Evolutionary conservation across 441 rosid species (phyloP).

Genomic region (Mallotus japonicus): DNA sequence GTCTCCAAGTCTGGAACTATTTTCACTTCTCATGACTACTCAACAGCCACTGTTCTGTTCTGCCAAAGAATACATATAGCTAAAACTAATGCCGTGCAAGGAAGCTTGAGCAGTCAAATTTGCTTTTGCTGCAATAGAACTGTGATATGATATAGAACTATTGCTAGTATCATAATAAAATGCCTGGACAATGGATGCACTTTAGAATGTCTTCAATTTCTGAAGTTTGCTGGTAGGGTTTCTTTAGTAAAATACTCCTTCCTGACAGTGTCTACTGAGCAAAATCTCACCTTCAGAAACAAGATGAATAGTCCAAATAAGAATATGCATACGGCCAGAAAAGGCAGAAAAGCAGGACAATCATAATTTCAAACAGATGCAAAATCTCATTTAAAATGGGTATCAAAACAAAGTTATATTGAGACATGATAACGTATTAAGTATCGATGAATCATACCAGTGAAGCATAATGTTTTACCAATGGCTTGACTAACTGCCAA

Average conservation of each 20-base stretch:
- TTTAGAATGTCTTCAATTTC: constrained; percentile 29
- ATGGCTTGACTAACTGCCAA: constrained; percentile 83
- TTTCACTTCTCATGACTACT: no score
- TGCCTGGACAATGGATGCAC: not conserved
- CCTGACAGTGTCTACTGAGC: constrained; percentile 62
- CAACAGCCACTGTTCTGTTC: no score
- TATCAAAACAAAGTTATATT: not conserved
- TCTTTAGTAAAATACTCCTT: constrained; percentile 78
- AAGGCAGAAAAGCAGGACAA: not conserved
- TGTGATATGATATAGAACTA: not conserved
- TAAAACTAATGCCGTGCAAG: no score
- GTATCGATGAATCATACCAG: constrained; percentile 51
- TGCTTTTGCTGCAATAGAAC: not conserved
- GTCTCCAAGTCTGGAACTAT: no score
- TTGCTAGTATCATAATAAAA: no score
- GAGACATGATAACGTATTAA: constrained; percentile 5
- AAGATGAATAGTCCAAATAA: constrained; percentile 7
- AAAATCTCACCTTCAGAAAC: constrained; percentile 70
- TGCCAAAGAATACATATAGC: no score
- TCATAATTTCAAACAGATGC: not conserved
- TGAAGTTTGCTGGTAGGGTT: constrained; percentile 62
- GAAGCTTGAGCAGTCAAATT: not conserved
- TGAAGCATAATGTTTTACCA: constrained; percentile 71
- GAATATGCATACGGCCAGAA: not conserved
- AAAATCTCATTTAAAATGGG: not conserved